phyloP scores from a whole-genome alignment of 495 filamentous ascomycete genomes.

The Letharia columbiana region DNA sequence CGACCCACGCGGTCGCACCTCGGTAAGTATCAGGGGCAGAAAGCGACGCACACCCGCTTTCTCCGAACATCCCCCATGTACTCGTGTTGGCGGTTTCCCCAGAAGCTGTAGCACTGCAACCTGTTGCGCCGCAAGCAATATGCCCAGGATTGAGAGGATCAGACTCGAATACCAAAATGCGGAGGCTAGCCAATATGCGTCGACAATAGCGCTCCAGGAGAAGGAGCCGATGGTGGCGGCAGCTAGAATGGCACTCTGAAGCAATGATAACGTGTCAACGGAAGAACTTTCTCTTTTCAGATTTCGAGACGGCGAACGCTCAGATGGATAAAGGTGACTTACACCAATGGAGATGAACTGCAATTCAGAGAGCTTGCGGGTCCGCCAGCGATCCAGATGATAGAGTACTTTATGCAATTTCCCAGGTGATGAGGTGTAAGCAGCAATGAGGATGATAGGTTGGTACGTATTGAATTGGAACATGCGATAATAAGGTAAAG shows the following conservation, averaged over 20 bases:
- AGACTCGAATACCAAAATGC: slow-evolving; percentile 29
- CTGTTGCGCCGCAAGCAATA: slow-evolving; percentile 26
- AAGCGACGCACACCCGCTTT: slow-evolving; percentile 5
- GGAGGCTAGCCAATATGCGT: slow-evolving; percentile 28
- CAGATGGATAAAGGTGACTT: slow-evolving; percentile 1
- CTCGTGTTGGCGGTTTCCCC: slow-evolving; percentile 7
- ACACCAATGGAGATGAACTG: slow-evolving; percentile 30
- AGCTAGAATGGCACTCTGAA: slow-evolving; percentile 26
- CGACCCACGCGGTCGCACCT: neutral
- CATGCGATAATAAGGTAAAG: slow-evolving; percentile 8
- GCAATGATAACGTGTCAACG: neutral
- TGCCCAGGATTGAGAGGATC: slow-evolving; percentile 27
- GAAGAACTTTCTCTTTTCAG: neutral
- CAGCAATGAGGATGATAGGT: slow-evolving; percentile 7
- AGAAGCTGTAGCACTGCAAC: slow-evolving; percentile 26
- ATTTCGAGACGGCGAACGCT: neutral
- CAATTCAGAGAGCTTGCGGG: slow-evolving; percentile 28
- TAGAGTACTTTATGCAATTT: slow-evolving; percentile 1
- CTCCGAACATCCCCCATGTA: neutral
- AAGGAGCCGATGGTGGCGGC: slow-evolving; percentile 31
- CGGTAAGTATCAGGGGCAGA: slow-evolving; percentile 15
- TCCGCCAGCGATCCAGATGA: slow-evolving; percentile 24
- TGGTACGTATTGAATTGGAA: slow-evolving; percentile 8
- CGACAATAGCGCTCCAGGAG: slow-evolving; percentile 24
- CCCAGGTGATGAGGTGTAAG: neutral